phyloP scores from a whole-genome alignment of 2,329 filamentous ascomycete species.

The Fusarium equiseti region DNA sequence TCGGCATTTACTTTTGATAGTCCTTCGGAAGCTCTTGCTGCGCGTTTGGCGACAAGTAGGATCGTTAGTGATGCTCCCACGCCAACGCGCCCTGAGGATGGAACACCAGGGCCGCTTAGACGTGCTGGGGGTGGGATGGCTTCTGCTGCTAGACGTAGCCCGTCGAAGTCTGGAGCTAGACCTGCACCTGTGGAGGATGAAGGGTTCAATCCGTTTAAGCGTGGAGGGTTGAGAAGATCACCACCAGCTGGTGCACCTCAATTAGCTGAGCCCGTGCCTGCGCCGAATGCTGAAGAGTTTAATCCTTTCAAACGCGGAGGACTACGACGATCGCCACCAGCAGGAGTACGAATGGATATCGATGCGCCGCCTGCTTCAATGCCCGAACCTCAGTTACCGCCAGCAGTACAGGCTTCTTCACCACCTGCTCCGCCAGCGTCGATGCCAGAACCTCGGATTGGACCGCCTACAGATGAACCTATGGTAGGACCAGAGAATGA shows the following conservation, averaged over 20 bases:
- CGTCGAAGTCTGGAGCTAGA: conserved; percentile 54
- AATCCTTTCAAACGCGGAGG: conserved; percentile 50
- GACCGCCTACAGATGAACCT: not conserved
- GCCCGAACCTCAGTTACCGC: conserved; percentile 28
- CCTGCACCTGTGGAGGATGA: conserved; percentile 47
- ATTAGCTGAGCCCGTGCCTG: fast-evolving
- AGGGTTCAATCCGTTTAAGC: conserved; percentile 48
- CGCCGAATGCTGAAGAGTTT: conserved; percentile 45
- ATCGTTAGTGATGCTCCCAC: conserved; percentile 40
- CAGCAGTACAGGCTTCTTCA: conserved; percentile 4
- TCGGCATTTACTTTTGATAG: conserved; percentile 40
- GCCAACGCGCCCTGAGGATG: conserved; percentile 33
- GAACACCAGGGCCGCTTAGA: conserved; percentile 13
- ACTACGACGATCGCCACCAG: conserved; percentile 47
- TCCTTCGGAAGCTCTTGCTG: conserved; percentile 47
- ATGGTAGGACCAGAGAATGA: not conserved
- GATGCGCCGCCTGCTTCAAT: conserved; percentile 31
- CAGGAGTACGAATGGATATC: conserved; percentile 43
- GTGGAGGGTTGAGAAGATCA: conserved; percentile 47
- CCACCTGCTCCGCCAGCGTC: conserved; percentile 20
- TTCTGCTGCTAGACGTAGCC: conserved; percentile 55
- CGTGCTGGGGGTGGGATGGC: conserved; percentile 50
- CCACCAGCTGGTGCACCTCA: conserved; percentile 46
- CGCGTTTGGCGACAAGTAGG: conserved; percentile 48
- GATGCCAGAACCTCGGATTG: conserved; percentile 21